Conservation (phyloP, 331 rosid species). For the Malus hybrid region DNA sequence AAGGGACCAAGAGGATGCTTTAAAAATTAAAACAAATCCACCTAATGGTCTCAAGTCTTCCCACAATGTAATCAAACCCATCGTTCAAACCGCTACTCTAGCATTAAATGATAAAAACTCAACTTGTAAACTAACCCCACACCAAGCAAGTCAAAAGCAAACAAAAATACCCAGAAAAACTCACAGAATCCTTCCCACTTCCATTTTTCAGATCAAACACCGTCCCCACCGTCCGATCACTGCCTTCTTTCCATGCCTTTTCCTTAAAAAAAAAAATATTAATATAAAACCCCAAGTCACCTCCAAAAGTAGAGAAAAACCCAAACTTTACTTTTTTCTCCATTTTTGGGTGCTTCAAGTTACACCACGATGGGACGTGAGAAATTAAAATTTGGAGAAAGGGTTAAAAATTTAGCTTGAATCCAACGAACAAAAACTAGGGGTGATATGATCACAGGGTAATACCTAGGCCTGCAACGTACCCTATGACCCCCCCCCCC, state of each 20-base stretch:
- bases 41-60: background rate
- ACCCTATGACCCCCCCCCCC: conserved; percentile 20
- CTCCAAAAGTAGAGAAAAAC: background rate
- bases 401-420: background rate
- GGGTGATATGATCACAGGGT: conserved; percentile 51
- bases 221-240: conserved; percentile 26
- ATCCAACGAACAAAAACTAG: background rate
- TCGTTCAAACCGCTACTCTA: background rate
- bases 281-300: background rate
- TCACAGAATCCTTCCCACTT: conserved; percentile 25
- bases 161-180: conserved; percentile 2
- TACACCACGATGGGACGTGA: background rate
- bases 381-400: background rate
- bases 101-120: background rate
- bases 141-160: conserved; percentile 15
- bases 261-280: background rate
- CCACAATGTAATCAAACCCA: background rate
- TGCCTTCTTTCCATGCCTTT: conserved; percentile 1
- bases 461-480: conserved; percentile 34
- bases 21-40: background rate
- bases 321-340: background rate
- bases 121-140: background rate
- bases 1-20: background rate
- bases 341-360: background rate
- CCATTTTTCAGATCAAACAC: conserved; percentile 4